phyloP scores from a whole-genome alignment of 1,284 basidiomycete species.

The Volvariella volvacea region DNA sequence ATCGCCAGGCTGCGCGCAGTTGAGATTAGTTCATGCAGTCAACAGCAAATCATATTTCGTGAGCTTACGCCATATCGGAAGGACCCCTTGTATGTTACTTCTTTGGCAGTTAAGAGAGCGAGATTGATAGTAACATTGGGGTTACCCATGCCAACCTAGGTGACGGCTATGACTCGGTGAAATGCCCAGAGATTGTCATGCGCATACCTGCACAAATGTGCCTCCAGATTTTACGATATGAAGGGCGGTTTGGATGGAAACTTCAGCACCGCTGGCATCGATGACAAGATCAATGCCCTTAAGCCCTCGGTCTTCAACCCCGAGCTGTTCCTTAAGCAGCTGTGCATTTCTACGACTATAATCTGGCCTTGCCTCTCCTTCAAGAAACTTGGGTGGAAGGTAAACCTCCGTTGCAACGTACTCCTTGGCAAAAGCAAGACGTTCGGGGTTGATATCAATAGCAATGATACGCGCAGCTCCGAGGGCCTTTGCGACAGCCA shows the following conservation, averaged over 20 bases:
- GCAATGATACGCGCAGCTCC: constrained; percentile 79
- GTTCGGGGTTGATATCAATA: constrained; percentile 77
- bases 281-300: constrained; percentile 65
- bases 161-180: constrained; percentile 1
- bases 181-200: background rate
- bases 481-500: constrained; percentile 88
- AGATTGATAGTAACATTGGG: constrained; percentile 59
- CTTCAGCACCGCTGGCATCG: constrained; percentile 87
- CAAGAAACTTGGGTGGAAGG: constrained; percentile 55
- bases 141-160: constrained; percentile 70
- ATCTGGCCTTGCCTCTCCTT: constrained; percentile 59
- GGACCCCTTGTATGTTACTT: constrained; percentile 77
- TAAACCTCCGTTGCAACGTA: constrained; percentile 89
- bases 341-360: constrained; percentile 69
- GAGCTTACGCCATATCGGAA: constrained; percentile 84
- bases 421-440: constrained; percentile 81
- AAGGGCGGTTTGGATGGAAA: constrained; percentile 80
- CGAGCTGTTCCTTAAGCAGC: constrained; percentile 49
- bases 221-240: constrained; percentile 70
- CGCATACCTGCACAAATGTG: constrained; percentile 57
- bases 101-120: constrained; percentile 61
- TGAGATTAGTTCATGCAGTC: too few relatives aligned
- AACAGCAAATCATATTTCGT: constrained; percentile 8
- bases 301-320: constrained; percentile 52
- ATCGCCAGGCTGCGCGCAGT: constrained; percentile 75